Conservation (phyloP, 2,329 filamentous ascomycete species). For the Arthrinium phaeospermum region DNA sequence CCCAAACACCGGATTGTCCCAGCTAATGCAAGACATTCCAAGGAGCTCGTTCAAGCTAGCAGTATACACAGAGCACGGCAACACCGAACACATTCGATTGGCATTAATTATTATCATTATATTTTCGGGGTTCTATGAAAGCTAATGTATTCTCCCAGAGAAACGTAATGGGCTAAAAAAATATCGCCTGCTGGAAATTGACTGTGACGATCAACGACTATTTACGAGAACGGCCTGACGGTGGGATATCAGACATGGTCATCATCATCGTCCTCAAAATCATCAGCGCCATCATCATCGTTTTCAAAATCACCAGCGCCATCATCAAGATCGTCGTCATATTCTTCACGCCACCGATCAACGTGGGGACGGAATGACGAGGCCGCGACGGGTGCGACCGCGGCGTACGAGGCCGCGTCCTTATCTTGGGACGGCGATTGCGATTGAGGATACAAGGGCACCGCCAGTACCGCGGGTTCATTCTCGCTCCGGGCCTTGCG, state of each 20-base stretch:
- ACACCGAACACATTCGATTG: too few relatives aligned
- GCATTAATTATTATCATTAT: not conserved
- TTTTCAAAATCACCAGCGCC: not conserved
- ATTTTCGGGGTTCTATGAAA: too few relatives aligned
- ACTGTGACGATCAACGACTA: not conserved
- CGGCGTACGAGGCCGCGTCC: not conserved
- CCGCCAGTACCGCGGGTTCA: not conserved
- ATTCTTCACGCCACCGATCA: not conserved
- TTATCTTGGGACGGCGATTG: too few relatives aligned
- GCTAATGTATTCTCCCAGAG: not conserved
- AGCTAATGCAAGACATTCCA: not conserved
- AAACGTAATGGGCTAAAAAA: not conserved
- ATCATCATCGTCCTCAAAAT: not conserved
- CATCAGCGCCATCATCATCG: not conserved
- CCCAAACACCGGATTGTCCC: not conserved
- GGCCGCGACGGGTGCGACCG: too few relatives aligned
- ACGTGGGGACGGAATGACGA: not conserved
- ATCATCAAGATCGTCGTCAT: not conserved
- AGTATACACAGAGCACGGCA: not conserved
- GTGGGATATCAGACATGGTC: not conserved
- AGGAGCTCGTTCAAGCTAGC: not conserved
- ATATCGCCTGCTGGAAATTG: not conserved
- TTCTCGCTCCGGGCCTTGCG: not conserved
- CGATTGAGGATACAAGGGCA: too few relatives aligned
- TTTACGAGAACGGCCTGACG: not conserved